Percentiles rank a stretch among this genome's conserved stretches.
phyloP scores from a whole-genome alignment of 2,329 filamentous ascomycete genomes.

The Aureobasidium pullulans region DNA sequence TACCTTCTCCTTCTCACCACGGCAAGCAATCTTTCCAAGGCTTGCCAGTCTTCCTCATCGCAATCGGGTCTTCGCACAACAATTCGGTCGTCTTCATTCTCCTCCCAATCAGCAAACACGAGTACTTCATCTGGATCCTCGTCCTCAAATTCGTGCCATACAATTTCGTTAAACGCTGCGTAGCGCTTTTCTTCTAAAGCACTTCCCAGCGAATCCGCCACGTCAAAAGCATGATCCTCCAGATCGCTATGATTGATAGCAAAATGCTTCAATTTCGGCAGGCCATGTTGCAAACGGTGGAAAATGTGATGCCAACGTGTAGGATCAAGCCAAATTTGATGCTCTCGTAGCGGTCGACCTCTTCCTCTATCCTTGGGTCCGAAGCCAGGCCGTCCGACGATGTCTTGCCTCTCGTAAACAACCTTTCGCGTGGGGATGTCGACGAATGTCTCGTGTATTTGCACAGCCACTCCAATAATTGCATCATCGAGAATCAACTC shows the following conservation, averaged over 20 bases:
- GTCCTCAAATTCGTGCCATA: background rate
- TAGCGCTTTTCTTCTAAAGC: background rate
- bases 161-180: background rate
- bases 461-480: background rate
- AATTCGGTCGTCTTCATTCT: background rate
- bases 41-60: background rate
- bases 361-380: background rate
- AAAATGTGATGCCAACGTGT: background rate
- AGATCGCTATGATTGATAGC: background rate
- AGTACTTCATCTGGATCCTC: background rate
- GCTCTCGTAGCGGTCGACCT: background rate
- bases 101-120: background rate
- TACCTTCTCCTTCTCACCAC: background rate
- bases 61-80: background rate
- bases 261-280: background rate
- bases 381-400: background rate
- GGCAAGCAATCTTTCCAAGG: background rate
- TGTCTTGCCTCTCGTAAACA: background rate
- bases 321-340: background rate
- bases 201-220: background rate
- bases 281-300: background rate
- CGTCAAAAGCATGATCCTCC: background rate
- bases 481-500: slow-evolving; percentile 40
- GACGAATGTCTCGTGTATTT: background rate
- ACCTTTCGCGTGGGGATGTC: background rate